Evolutionary conservation across 805 yeast genomes (phyloP).

Genomic region (Pichia cabralensis): DNA sequence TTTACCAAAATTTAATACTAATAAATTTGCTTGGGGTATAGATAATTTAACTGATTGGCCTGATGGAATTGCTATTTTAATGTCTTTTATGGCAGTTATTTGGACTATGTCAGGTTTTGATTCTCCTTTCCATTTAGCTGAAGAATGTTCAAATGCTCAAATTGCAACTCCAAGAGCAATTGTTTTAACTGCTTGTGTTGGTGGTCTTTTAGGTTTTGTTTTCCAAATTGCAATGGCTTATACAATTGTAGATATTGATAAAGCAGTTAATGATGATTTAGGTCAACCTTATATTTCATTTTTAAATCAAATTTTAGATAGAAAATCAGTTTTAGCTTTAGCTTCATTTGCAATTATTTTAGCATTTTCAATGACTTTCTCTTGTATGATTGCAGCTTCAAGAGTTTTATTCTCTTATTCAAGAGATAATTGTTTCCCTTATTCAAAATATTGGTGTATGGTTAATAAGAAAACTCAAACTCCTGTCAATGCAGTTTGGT

Average conservation of each 20-base stretch:
- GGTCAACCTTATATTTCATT: slow-evolving; percentile 56
- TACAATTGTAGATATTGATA: slow-evolving; percentile 42
- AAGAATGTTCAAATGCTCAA: slow-evolving; percentile 57
- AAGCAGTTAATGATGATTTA: slow-evolving; percentile 35
- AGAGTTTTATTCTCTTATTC: slow-evolving; percentile 60
- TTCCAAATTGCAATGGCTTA: slow-evolving; percentile 54
- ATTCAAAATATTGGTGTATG: slow-evolving; percentile 36
- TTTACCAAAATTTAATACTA: slow-evolving; percentile 38
- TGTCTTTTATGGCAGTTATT: slow-evolving; percentile 51
- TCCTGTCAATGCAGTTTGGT: slow-evolving; percentile 57
- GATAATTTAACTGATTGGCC: slow-evolving; percentile 54
- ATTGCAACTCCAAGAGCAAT: slow-evolving; percentile 61
- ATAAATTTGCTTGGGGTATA: slow-evolving; percentile 43
- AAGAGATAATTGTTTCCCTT: slow-evolving; percentile 59
- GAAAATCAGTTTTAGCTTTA: slow-evolving; percentile 32
- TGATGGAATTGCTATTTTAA: slow-evolving; percentile 46
- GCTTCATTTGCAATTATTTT: slow-evolving; percentile 34
- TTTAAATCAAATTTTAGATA: slow-evolving; percentile 38
- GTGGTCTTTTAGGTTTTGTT: slow-evolving; percentile 47
- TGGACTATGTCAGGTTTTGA: slow-evolving; percentile 74
- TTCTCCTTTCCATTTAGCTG: slow-evolving; percentile 67
- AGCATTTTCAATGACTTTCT: slow-evolving; percentile 41
- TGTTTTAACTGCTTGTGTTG: slow-evolving; percentile 44
- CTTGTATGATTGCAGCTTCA: slow-evolving; percentile 58
- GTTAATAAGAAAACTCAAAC: slow-evolving; percentile 47